Evolutionary conservation across 768 basidiomycete genomes (phyloP).

Genomic region (Cantharellus anzutake): DNA sequence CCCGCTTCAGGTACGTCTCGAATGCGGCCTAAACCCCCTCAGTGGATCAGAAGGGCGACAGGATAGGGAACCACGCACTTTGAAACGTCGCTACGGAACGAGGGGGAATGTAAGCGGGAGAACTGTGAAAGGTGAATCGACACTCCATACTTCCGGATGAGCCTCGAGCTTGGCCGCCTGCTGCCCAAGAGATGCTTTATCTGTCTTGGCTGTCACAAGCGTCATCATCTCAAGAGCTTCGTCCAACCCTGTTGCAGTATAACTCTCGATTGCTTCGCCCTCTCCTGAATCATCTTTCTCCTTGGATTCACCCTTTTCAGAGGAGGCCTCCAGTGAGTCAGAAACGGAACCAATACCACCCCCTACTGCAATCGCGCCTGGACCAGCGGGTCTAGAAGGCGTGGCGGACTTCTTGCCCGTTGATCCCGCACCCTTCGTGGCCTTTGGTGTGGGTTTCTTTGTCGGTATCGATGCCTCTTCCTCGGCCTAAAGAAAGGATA

Average conservation of each 20-base stretch:
- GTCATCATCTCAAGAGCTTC: constrained; percentile 78
- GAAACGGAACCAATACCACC: constrained; percentile 17
- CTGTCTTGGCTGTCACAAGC: constrained; percentile 78
- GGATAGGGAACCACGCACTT: neutral
- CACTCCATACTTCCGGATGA: constrained; percentile 66
- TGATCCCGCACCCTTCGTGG: constrained; percentile 18
- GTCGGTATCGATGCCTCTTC: constrained; percentile 49
- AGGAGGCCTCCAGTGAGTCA: constrained; percentile 9
- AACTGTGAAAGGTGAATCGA: neutral
- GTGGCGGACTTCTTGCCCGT: constrained; percentile 29
- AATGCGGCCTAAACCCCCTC: constrained; percentile 41
- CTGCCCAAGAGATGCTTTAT: constrained; percentile 77
- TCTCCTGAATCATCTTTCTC: constrained; percentile 8
- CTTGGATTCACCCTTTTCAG: constrained; percentile 6
- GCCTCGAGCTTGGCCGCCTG: constrained; percentile 74
- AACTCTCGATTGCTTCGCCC: constrained; percentile 36
- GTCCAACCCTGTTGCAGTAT: constrained; percentile 73
- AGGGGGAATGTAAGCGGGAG: neutral
- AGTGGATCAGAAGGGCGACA: neutral
- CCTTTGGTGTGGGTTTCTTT: constrained; percentile 50
- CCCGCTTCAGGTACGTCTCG: constrained; percentile 75
- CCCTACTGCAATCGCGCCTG: constrained; percentile 71
- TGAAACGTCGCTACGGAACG: constrained; percentile 9
- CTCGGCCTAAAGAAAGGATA: constrained; percentile 29
- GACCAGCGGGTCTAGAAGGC: constrained; percentile 41